Evolutionary conservation across 352 stramenopile species (phyloP), one percentile per base, ranked within the genome.

Genomic region (Phytophthora ramorum): DNA sequence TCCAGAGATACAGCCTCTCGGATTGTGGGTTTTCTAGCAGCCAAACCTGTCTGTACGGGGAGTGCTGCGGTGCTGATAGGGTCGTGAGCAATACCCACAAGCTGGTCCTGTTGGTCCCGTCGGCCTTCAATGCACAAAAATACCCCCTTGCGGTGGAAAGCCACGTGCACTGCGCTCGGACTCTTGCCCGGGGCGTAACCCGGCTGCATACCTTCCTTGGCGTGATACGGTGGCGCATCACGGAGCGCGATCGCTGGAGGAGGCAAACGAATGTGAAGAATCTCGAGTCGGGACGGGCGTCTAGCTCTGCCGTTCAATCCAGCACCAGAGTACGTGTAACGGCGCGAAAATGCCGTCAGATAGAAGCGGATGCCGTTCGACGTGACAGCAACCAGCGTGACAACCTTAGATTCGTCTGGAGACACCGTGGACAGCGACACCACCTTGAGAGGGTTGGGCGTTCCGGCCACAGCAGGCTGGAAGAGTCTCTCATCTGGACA

Each of bases 301-400:
- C 85, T 92, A 20, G 75, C 40, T 14, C 64, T 87, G 35, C 71
- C 57, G 26, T 69, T 76, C 12, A 59, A 76, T 8, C 78, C 69
- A 22, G 73, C 74, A 30, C 52, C 65, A 3, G 69, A 59, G 24
- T 74, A 77, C 49, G 84, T 77, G 17, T 83, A 73, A 12, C 81
- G 73, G 5, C 85, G 74, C n/a, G 89, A 91, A 49, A 98, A 90
- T 0, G 81, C 91, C 0, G 93, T 97, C 17, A 99, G 69, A 71
- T 98, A 99, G 47, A 98, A 97, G 41, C 96, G 87, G 37, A 98
- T 90, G n/a, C 95, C 95, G 45, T 96, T 97, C 7, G 91, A 93
- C 7, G 92, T 97, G 12, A 98, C 75, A 12, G 92, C 95, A 8
- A 99, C 83, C n/a, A 98, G 78, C 32, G 88, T 97, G n/a, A 98